Conservation (phyloP, 139 green algal genomes). For the Coccomyxa sp. region DNA sequence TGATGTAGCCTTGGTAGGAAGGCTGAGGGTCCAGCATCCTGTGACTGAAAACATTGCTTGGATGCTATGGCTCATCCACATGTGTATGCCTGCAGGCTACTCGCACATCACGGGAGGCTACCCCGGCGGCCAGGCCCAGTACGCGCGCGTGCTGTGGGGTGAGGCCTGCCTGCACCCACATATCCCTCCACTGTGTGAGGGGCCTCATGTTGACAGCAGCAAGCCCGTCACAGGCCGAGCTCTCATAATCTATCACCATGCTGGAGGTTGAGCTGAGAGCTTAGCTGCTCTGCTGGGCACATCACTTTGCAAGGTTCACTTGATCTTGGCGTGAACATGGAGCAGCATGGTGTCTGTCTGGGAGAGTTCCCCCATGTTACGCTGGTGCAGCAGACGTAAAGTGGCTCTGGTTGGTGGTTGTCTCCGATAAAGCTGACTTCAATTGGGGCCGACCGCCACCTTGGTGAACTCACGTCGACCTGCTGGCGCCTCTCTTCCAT, state of each 20-base stretch:
- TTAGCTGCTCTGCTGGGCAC: background rate
- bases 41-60: too few species aligned
- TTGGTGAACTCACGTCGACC: background rate
- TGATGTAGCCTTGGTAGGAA: too few species aligned
- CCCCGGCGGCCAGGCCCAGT: constrained; percentile 70
- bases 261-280: too few species aligned
- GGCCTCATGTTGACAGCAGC: background rate
- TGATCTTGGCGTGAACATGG: background rate
- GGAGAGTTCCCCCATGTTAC: too few species aligned
- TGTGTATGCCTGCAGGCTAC: background rate
- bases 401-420: too few species aligned
- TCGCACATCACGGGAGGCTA: constrained; percentile 51
- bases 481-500: background rate
- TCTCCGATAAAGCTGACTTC: too few species aligned
- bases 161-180: background rate
- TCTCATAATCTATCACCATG: background rate
- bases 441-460: too few species aligned
- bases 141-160: constrained; percentile 58
- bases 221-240: background rate
- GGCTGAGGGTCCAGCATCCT: too few species aligned
- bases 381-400: background rate
- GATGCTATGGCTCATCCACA: too few species aligned
- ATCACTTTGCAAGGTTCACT: background rate
- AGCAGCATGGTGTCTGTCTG: background rate
- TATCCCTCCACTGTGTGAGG: background rate